These are phyloP conservation scores for Mycena venus DNA, from an alignment of 768 basidiomycete genomes.

Conservation along the genomic window DNA sequence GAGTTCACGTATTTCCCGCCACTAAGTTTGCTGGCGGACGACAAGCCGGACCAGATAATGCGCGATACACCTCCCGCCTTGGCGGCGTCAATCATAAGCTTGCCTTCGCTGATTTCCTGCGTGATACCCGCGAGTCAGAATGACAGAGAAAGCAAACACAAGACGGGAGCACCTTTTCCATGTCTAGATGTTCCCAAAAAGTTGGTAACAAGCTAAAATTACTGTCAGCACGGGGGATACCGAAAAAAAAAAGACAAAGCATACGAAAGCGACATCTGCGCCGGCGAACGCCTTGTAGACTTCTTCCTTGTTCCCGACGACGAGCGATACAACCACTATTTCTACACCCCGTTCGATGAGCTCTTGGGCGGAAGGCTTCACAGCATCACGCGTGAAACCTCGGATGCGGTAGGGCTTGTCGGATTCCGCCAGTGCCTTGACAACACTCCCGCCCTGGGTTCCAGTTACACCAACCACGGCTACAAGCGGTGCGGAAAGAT, in stretches of 20 bases:
- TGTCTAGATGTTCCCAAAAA: neutral
- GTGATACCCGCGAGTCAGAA: no score
- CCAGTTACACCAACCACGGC: constrained; percentile 23
- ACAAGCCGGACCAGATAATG: constrained; percentile 23
- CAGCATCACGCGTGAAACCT: constrained; percentile 8
- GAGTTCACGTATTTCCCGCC: constrained; percentile 10
- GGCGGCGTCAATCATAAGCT: constrained; percentile 21
- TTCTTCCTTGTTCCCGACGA: no score
- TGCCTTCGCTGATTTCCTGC: constrained; percentile 16
- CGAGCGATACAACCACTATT: constrained; percentile 2
- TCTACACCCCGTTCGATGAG: constrained; percentile 2
- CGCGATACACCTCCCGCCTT: constrained; percentile 2
- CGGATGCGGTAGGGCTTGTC: constrained; percentile 23
- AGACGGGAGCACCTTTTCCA: neutral
- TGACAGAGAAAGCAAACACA: neutral
- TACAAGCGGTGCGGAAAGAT: constrained; percentile 11
- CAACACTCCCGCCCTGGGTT: constrained; percentile 23
- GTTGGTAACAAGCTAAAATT: neutral
- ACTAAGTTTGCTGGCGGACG: neutral
- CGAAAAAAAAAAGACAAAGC: neutral
- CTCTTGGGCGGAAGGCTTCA: constrained; percentile 3
- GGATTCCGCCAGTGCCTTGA: constrained; percentile 7
- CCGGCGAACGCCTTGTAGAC: no score
- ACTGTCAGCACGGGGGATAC: no score
- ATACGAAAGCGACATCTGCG: constrained; percentile 19